These are phyloP conservation scores for Suillus discolor DNA, from an alignment of 768 basidiomycete species.

Conservation along the genomic window DNA sequence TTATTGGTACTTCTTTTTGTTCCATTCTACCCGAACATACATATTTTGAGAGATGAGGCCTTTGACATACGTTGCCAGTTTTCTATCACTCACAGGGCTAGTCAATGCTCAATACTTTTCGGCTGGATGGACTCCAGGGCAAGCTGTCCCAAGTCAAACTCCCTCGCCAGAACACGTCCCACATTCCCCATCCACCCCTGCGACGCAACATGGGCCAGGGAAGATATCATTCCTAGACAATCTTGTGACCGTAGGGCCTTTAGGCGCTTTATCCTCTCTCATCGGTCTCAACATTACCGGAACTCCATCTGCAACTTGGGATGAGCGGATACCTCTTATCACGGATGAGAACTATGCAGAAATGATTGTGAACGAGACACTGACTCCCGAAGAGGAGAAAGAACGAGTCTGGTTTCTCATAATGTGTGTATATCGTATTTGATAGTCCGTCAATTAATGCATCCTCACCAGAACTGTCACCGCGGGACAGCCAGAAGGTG, in stretches of 20 bases:
- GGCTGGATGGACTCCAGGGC: conserved; percentile 79
- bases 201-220: conserved; percentile 19
- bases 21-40: conserved; percentile 22
- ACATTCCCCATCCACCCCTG: conserved; percentile 27
- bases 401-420: conserved; percentile 77
- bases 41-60: conserved; percentile 52
- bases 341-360: conserved; percentile 82
- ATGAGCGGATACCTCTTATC: conserved; percentile 73
- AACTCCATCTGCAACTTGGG: conserved; percentile 53
- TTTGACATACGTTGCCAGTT: conserved; percentile 38
- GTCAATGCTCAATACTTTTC: conserved; percentile 74
- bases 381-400: conserved; percentile 65
- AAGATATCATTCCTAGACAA: conserved; percentile 32
- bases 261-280: conserved; percentile 53
- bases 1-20: conserved; percentile 13
- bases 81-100: conserved; percentile 22
- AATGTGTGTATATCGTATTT: conserved; percentile 53
- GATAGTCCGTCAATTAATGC: not conserved
- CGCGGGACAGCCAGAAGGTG: conserved; percentile 56
- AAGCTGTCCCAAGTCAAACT: conserved; percentile 44
- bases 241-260: conserved; percentile 54
- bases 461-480: conserved; percentile 51
- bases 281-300: conserved; percentile 77
- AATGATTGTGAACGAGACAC: conserved; percentile 66
- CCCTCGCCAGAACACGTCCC: conserved; percentile 20